These are phyloP conservation scores for Dryas octopetala DNA, from an alignment of 306 rosid species.

Conservation along the genomic window DNA sequence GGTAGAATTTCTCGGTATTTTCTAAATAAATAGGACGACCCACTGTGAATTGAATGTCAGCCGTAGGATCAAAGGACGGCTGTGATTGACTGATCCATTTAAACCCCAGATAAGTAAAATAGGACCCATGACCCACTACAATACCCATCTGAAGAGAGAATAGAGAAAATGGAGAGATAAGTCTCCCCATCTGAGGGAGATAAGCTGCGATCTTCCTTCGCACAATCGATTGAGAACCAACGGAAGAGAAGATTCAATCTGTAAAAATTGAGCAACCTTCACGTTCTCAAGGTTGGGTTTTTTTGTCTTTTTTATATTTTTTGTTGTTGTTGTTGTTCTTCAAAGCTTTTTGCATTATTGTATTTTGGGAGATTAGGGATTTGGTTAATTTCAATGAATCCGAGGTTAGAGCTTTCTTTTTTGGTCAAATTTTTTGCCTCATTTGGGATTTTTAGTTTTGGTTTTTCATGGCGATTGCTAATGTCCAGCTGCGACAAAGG, in stretches of 20 bases:
- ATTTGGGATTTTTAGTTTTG: not conserved
- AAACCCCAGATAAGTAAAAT: no score
- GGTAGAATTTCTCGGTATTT: no score
- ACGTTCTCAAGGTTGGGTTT: conserved; percentile 2
- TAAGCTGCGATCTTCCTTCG: not conserved
- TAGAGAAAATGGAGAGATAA: no score
- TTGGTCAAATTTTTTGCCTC: not conserved
- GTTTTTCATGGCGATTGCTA: not conserved
- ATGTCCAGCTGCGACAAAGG: not conserved
- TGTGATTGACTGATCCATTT: no score
- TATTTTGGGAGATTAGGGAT: not conserved
- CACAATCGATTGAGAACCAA: not conserved
- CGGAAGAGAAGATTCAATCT: not conserved
- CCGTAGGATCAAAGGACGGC: no score
- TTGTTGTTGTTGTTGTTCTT: not conserved
- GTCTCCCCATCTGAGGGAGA: not conserved
- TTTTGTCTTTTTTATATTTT: not conserved
- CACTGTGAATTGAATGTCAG: no score
- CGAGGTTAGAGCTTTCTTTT: not conserved
- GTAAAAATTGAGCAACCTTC: not conserved
- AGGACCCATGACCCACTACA: no score
- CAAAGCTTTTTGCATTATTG: not conserved
- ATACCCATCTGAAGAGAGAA: no score
- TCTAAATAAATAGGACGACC: no score
- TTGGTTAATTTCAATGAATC: not conserved